These are phyloP conservation scores for Aureobasidium sp. DNA, from an alignment of 2,329 filamentous ascomycete genomes.

Conservation along the genomic window DNA sequence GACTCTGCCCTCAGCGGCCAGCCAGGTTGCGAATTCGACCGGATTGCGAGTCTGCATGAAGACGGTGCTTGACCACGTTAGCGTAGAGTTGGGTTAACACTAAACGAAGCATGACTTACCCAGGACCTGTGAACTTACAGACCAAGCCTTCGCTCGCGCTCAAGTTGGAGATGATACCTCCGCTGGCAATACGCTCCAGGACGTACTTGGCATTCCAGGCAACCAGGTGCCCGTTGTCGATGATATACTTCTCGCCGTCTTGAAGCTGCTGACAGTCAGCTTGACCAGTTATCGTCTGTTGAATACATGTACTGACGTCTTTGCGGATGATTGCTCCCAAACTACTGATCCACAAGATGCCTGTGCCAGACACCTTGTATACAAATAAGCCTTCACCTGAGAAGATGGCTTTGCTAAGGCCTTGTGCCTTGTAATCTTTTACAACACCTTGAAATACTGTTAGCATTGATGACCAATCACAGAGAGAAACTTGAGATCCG, in stretches of 20 bases:
- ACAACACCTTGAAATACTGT: conserved; percentile 2
- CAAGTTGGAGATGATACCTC: conserved; percentile 84
- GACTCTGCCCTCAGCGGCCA: conserved; percentile 33
- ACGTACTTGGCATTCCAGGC: conserved; percentile 96
- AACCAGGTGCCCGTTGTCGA: conserved; percentile 67
- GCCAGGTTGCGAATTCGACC: conserved; percentile 51
- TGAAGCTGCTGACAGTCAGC: conserved; percentile 35
- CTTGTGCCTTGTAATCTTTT: conserved; percentile 39
- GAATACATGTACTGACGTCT: conserved; percentile 56
- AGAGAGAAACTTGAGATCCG: conserved; percentile 67
- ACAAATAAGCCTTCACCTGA: conserved; percentile 88
- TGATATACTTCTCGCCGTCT: conserved; percentile 77
- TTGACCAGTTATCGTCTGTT: neutral
- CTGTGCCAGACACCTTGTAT: conserved; percentile 74
- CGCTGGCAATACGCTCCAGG: conserved; percentile 81
- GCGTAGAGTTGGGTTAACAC: neutral
- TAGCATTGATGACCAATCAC: neutral
- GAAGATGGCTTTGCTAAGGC: conserved; percentile 84
- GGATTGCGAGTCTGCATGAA: conserved; percentile 91
- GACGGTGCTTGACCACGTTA: conserved; percentile 67
- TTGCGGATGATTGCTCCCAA: conserved; percentile 94
- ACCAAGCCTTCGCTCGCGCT: conserved; percentile 80
- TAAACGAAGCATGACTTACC: conserved; percentile 17
- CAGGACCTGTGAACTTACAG: conserved; percentile 73
- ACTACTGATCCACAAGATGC: conserved; percentile 82